phyloP scores from a whole-genome alignment of 2,329 filamentous ascomycete genomes.

The Bipolaris sorokiniana region DNA sequence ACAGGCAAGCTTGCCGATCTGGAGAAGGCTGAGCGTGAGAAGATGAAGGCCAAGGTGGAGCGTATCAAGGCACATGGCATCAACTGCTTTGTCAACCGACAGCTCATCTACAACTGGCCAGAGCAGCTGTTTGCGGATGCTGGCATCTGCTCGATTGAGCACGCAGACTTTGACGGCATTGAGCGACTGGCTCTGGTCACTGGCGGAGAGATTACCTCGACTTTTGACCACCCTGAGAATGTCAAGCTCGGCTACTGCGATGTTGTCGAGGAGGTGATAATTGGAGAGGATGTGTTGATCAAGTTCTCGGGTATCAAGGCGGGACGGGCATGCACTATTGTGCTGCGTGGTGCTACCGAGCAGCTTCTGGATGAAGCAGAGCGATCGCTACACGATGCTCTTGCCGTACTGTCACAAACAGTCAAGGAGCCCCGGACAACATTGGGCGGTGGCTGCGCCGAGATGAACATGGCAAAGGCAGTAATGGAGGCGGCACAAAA shows the following conservation, averaged over 20 bases:
- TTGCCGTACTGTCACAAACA: conserved; percentile 95
- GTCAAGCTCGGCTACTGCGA: conserved; percentile 97
- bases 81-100: conserved; percentile 99
- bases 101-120: conserved; percentile 99
- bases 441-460: conserved; percentile 91
- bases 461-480: conserved; percentile 99
- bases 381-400: conserved; percentile 91
- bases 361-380: conserved; percentile 97
- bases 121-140: conserved; percentile 98
- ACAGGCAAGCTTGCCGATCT: conserved; percentile 98
- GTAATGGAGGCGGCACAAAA: conserved; percentile 93
- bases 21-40: conserved; percentile 97
- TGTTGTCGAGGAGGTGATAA: conserved; percentile 95
- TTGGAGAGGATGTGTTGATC: conserved; percentile 96
- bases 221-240: conserved; percentile 96
- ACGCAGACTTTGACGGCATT: conserved; percentile 98
- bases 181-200: conserved; percentile 94
- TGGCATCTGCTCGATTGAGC: conserved; percentile 97
- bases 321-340: conserved; percentile 93
- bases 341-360: conserved; percentile 93
- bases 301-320: conserved; percentile 96
- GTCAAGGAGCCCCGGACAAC: conserved; percentile 94
- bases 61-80: conserved; percentile 98
- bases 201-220: conserved; percentile 95
- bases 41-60: conserved; percentile 99